These are phyloP conservation scores for Pseudogymnoascus pannorum DNA, from an alignment of 2,329 filamentous ascomycete genomes.

Conservation along the genomic window DNA sequence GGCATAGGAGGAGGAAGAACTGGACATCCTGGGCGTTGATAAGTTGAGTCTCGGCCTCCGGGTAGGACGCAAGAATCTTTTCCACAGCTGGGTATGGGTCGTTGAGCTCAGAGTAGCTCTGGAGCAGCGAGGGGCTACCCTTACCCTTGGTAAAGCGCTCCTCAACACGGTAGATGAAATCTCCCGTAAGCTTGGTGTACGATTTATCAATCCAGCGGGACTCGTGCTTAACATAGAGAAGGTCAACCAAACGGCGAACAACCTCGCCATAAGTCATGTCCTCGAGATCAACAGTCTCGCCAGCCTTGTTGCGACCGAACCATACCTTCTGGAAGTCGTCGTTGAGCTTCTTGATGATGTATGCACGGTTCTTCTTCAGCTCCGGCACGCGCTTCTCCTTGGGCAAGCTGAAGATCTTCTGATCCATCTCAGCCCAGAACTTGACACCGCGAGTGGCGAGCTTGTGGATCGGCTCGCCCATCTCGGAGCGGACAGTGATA, in stretches of 20 bases:
- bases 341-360: slow-evolving; percentile 94
- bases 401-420: slow-evolving; percentile 94
- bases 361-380: slow-evolving; percentile 78
- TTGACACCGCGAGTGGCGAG: slow-evolving; percentile 89
- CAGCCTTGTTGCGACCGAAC: slow-evolving; percentile 80
- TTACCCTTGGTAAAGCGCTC: slow-evolving; percentile 78
- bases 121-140: slow-evolving; percentile 72
- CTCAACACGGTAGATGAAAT: slow-evolving; percentile 95
- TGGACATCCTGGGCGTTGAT: slow-evolving; percentile 98
- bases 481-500: slow-evolving; percentile 94
- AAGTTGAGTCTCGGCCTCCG: slow-evolving; percentile 79
- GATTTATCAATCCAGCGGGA: slow-evolving; percentile 86
- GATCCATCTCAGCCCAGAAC: slow-evolving; percentile 98
- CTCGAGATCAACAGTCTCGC: slow-evolving; percentile 77
- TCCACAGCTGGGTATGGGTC: slow-evolving; percentile 73
- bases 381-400: slow-evolving; percentile 88
- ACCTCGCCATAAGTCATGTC: slow-evolving; percentile 95
- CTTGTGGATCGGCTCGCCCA: slow-evolving; percentile 99
- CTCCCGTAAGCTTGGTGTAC: slow-evolving; percentile 74
- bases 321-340: slow-evolving; percentile 96
- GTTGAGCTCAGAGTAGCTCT: slow-evolving; percentile 82
- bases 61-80: slow-evolving; percentile 73
- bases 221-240: slow-evolving; percentile 89
- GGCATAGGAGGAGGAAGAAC: slow-evolving; percentile 89
- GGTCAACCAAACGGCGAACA: slow-evolving; percentile 75